Conservation (phyloP, 495 filamentous ascomycete genomes). For the Xylaria curta region DNA sequence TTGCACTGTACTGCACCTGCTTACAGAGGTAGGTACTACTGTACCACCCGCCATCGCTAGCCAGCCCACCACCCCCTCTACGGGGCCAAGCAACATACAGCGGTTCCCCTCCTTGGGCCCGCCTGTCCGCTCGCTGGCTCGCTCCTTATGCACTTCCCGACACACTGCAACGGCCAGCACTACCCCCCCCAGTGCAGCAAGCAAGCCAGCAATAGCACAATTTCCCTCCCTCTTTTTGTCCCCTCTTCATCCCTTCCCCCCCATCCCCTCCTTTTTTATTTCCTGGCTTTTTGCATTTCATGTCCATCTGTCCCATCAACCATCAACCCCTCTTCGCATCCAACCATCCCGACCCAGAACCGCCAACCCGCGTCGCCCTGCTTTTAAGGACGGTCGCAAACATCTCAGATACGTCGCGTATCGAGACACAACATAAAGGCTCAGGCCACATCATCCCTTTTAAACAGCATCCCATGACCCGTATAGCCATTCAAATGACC, state of each 20-base stretch:
- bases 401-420: constrained; percentile 56
- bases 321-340: constrained; percentile 56
- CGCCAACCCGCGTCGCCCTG: constrained; percentile 36
- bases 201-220: constrained; percentile 35
- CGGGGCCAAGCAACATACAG: constrained; percentile 35
- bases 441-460: constrained; percentile 35
- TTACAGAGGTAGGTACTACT: not conserved
- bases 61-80: constrained; percentile 25
- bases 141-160: constrained; percentile 46
- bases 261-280: constrained; percentile 49
- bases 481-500: constrained; percentile 63
- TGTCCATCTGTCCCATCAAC: constrained; percentile 42
- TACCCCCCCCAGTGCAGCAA: constrained; percentile 39
- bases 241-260: constrained; percentile 46
- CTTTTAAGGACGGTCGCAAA: constrained; percentile 54
- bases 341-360: constrained; percentile 48
- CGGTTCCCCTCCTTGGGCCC: constrained; percentile 40
- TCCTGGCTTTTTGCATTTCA: constrained; percentile 43
- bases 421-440: constrained; percentile 41
- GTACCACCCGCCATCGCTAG: constrained; percentile 17
- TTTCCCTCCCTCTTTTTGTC: constrained; percentile 51
- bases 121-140: constrained; percentile 44
- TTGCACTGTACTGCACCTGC: not conserved
- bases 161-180: constrained; percentile 47
- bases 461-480: constrained; percentile 56